These are phyloP conservation scores for Cryptococcus deneoformans DNA, from an alignment of 1,284 basidiomycete species.

Conservation along the genomic window DNA sequence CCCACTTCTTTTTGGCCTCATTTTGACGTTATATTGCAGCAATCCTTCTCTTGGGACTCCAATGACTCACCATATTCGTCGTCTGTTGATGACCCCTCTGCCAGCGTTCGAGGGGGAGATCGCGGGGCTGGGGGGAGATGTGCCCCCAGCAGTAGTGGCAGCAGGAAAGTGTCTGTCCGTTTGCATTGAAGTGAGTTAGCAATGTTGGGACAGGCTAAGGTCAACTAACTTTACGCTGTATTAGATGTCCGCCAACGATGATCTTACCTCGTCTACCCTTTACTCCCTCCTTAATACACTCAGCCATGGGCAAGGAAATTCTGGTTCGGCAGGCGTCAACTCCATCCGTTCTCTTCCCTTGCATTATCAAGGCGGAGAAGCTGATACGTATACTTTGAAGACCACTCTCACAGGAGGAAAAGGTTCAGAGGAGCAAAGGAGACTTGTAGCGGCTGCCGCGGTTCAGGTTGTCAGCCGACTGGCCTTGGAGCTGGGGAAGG, in stretches of 20 bases:
- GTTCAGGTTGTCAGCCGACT: conserved; percentile 83
- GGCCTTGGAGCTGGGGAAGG: conserved; percentile 73
- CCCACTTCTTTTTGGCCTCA: conserved; percentile 18
- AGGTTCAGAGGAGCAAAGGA: conserved; percentile 74
- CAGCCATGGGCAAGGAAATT: conserved; percentile 68
- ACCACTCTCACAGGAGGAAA: conserved; percentile 19
- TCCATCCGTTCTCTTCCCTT: conserved; percentile 24
- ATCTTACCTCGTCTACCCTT: conserved; percentile 90
- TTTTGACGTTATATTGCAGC: conserved; percentile 1
- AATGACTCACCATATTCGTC: conserved; percentile 77
- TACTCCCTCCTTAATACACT: conserved; percentile 94
- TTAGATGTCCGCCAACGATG: conserved; percentile 80
- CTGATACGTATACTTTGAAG: conserved; percentile 13
- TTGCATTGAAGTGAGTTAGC: conserved; percentile 69
- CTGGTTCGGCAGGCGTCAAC: conserved; percentile 20
- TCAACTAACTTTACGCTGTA: conserved; percentile 3
- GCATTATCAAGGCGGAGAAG: conserved; percentile 9
- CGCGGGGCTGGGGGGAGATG: conserved; percentile 44
- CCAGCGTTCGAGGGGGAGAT: conserved; percentile 85
- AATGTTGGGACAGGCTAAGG: neutral
- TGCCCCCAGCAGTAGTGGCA: conserved; percentile 66
- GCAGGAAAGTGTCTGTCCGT: conserved; percentile 86
- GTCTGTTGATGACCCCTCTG: conserved; percentile 83
- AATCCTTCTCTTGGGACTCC: conserved; percentile 74
- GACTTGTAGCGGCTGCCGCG: conserved; percentile 81